These are phyloP conservation scores for Thuidium tamariscinum DNA, from an alignment of 225 moss, liverwort and hornwort species.

Conservation along the genomic window DNA sequence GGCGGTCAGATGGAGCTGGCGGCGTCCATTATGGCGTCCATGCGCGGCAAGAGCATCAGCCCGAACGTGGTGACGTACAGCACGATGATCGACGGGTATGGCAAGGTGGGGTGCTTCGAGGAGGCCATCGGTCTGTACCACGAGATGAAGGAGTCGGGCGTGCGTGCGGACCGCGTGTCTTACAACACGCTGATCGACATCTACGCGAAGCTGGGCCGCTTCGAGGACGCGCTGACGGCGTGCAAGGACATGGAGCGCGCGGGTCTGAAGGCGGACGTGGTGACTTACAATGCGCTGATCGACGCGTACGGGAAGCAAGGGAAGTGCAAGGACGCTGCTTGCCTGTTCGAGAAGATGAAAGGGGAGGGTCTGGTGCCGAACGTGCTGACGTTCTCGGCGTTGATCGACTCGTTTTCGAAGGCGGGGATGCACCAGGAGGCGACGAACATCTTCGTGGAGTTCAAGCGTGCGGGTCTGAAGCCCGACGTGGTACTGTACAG, in stretches of 20 bases:
- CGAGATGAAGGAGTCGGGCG: conserved; percentile 93
- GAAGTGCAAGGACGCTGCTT: conserved; percentile 76
- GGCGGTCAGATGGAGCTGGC: conserved; percentile 95
- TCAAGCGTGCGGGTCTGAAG: conserved; percentile 82
- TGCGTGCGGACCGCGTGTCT: conserved; percentile 82
- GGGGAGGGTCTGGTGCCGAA: conserved; percentile 74
- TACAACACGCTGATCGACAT: conserved; percentile 96
- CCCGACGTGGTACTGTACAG: conserved; percentile 96
- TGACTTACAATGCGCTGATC: conserved; percentile 92
- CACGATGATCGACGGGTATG: conserved; percentile 99
- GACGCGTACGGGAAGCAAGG: conserved; percentile 94
- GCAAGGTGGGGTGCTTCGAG: conserved; percentile 88
- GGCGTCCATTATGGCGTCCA: conserved; percentile 72
- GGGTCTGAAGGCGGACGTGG: conserved; percentile 93
- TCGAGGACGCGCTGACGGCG: conserved; percentile 79
- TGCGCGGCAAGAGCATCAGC: conserved; percentile 70
- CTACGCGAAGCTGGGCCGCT: conserved; percentile 91
- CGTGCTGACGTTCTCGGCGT: conserved; percentile 78
- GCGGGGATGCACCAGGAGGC: conserved; percentile 83
- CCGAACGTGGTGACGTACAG: conserved; percentile 96
- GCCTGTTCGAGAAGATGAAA: conserved; percentile 75
- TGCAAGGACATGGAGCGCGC: conserved; percentile 97
- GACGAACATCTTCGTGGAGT: conserved; percentile 62
- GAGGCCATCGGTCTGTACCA: conserved; percentile 87
- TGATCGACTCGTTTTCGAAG: conserved; percentile 92